phyloP scores from a whole-genome alignment of 1,139 yeast species.

The Hansenula sp. region DNA sequence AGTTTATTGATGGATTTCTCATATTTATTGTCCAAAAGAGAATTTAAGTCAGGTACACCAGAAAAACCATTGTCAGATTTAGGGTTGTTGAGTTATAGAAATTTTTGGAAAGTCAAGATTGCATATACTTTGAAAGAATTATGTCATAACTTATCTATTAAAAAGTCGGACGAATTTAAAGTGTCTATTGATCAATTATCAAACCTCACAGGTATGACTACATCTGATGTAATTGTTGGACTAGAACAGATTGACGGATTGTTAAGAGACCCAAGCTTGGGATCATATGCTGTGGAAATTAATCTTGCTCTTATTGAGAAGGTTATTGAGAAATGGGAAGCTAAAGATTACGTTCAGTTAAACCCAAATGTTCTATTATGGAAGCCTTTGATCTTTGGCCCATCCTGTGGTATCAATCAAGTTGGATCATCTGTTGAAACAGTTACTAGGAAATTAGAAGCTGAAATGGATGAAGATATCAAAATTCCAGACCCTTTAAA shows the following conservation, averaged over 20 bases:
- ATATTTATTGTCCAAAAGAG: slow-evolving; percentile 70
- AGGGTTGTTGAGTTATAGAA: slow-evolving; percentile 81
- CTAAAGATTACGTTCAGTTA: slow-evolving; percentile 49
- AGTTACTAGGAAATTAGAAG: slow-evolving; percentile 9
- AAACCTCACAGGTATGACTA: slow-evolving; percentile 76
- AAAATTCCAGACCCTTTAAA: slow-evolving; percentile 28
- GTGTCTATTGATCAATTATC: slow-evolving; percentile 60
- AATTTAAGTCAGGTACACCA: slow-evolving; percentile 84
- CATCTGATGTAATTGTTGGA: slow-evolving; percentile 84
- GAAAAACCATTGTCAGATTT: slow-evolving; percentile 90
- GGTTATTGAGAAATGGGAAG: slow-evolving; percentile 50
- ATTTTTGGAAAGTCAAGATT: slow-evolving; percentile 76
- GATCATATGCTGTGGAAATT: slow-evolving; percentile 51
- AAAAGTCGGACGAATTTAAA: slow-evolving; percentile 17
- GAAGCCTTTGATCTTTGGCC: slow-evolving; percentile 83
- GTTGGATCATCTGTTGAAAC: slow-evolving; percentile 26
- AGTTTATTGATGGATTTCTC: slow-evolving; percentile 86
- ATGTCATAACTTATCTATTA: slow-evolving; percentile 18
- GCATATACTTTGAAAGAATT: slow-evolving; percentile 45
- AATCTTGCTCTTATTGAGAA: slow-evolving; percentile 42
- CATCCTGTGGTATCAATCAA: slow-evolving; percentile 71
- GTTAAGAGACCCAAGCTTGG: slow-evolving; percentile 32
- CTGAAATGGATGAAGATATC: slow-evolving; percentile 13
- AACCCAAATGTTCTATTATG: slow-evolving; percentile 57
- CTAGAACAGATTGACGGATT: slow-evolving; percentile 73